A percentile compares a stretch with the other conserved stretches of the same genome.
These are phyloP conservation scores for Fusarium tricinctum DNA, from an alignment of 2,329 filamentous ascomycete genomes.

Conservation along the genomic window DNA sequence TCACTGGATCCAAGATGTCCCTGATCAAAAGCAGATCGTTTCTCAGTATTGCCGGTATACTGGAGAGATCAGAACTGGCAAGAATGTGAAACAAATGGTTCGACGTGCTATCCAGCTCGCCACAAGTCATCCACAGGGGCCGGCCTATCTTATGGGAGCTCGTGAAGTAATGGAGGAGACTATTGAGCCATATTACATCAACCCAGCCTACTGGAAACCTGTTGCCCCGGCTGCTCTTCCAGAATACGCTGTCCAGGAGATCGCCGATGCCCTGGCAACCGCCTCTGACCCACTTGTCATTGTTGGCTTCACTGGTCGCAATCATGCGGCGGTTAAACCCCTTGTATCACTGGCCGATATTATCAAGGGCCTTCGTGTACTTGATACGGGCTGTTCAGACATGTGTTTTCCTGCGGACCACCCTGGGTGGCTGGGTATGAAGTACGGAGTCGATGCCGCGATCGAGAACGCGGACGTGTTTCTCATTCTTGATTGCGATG, in stretches of 20 bases:
- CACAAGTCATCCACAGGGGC: conserved; percentile 47
- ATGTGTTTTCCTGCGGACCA: conserved; percentile 39
- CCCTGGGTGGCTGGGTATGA: conserved; percentile 20
- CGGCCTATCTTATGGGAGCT: conserved; percentile 47
- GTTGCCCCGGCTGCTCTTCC: conserved; percentile 12
- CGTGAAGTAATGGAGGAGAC: conserved; percentile 48
- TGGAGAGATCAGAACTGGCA: conserved; percentile 23
- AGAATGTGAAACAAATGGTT: conserved; percentile 26
- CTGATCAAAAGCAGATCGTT: conserved; percentile 32
- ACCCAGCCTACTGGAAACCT: conserved; percentile 11
- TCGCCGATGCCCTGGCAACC: not conserved
- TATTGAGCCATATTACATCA: conserved; percentile 20
- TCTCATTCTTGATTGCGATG: conserved; percentile 31
- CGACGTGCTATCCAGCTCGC: conserved; percentile 41
- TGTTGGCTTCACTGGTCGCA: conserved; percentile 25
- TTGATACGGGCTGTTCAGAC: conserved; percentile 30
- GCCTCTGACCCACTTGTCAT: conserved; percentile 24
- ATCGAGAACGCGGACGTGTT: conserved; percentile 24
- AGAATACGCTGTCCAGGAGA: conserved; percentile 3
- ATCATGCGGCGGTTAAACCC: conserved; percentile 16
- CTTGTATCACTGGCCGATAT: conserved; percentile 13
- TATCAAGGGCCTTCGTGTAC: conserved; percentile 15
- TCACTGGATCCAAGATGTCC: conserved; percentile 40
- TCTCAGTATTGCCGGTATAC: conserved; percentile 29
- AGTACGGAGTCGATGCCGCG: conserved; percentile 18